A percentile compares a stretch with the other conserved stretches of the same genome.
Evolutionary conservation across 1,139 yeast genomes (phyloP).

Genomic region (Debaryomyces sp.): DNA sequence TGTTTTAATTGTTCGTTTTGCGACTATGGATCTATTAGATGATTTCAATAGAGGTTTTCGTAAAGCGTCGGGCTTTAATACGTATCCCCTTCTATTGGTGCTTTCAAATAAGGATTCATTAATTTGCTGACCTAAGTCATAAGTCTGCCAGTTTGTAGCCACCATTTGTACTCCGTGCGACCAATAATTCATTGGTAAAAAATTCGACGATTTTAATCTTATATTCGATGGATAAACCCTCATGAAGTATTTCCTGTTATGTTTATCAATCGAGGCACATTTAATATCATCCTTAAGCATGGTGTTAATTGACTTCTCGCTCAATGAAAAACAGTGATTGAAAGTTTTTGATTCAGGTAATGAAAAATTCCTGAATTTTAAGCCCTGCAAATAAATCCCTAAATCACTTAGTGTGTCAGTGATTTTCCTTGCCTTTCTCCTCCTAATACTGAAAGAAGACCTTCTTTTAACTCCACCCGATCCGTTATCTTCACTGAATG

Average conservation of each 20-base stretch:
- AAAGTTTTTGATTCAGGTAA: conserved; percentile 81
- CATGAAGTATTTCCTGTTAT: conserved; percentile 74
- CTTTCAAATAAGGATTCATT: conserved; percentile 80
- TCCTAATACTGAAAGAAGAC: conserved; percentile 24
- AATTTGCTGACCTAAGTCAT: conserved; percentile 86
- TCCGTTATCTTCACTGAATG: conserved; percentile 51
- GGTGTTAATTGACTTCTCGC: conserved; percentile 67
- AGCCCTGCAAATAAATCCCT: conserved; percentile 71
- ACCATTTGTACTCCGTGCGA: conserved; percentile 87
- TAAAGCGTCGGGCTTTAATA: conserved; percentile 65
- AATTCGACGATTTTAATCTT: conserved; percentile 77
- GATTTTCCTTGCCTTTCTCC: conserved; percentile 29
- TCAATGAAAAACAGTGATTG: conserved; percentile 85
- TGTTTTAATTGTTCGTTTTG: conserved; percentile 4
- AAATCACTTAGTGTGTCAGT: conserved; percentile 57
- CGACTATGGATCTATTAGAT: conserved; percentile 17
- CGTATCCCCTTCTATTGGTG: conserved; percentile 67
- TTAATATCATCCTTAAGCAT: conserved; percentile 66
- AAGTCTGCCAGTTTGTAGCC: conserved; percentile 96
- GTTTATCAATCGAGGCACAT: conserved; percentile 61
- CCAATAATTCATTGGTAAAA: conserved; percentile 82
- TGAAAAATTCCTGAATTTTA: conserved; percentile 79
- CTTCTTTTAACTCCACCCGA: conserved; percentile 13
- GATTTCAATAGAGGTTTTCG: conserved; percentile 38
- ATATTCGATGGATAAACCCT: conserved; percentile 85